Base-by-base conservation (phyloP, 1,139 yeast species). In the Fermentozyma sake region DNA sequence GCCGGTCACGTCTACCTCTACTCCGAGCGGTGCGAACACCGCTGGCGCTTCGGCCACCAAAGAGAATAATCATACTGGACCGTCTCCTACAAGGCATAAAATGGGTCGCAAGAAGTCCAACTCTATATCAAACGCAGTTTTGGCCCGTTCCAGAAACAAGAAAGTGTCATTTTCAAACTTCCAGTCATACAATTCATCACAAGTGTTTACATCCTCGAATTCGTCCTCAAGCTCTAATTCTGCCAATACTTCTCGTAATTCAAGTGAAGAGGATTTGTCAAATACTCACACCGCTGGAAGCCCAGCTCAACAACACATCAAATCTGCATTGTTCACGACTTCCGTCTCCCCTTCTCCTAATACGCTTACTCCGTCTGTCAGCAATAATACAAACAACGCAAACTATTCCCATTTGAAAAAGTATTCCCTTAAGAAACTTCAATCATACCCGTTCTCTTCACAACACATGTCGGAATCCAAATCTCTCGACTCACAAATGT, bases 401-500 rank as follows among this genome's bases (percentile, higher is more conserved):
- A 20, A 18, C 12, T 25, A 29, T 20, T 31, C 29, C 29, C 18
- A 23, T 4, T 12, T 30, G 12, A 29, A 32, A 18, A 37, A 36
- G 26, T n/a, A n/a, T n/a, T 28, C 39, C 12, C 33, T 36, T 18
- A 29, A 39, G 25, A 42, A 41, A 25, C 33, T 39, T 14, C 41
- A 36, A 15, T 40, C 41, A 12, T 37, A 39, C 17, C 46, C 46
- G 5, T 48, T 27, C 37, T 38, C 37, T 4, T 34, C 37, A 8
- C 44, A 39, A 17, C 34, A 33, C 20, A 24, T 41, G 32, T 29
- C 26, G 16, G 24, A 27, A 9, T 32, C 59, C n/a, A 51, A 44
- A 25, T 55, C 63, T 13, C 39, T 57, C 5, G 66, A 59, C 32
- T 47, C 58, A 5, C 61, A 50, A 26, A 33, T 48, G 25, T 33